These are phyloP conservation scores for Lagenaria siceraria DNA, from an alignment of 306 rosid species.

Conservation along the genomic window DNA sequence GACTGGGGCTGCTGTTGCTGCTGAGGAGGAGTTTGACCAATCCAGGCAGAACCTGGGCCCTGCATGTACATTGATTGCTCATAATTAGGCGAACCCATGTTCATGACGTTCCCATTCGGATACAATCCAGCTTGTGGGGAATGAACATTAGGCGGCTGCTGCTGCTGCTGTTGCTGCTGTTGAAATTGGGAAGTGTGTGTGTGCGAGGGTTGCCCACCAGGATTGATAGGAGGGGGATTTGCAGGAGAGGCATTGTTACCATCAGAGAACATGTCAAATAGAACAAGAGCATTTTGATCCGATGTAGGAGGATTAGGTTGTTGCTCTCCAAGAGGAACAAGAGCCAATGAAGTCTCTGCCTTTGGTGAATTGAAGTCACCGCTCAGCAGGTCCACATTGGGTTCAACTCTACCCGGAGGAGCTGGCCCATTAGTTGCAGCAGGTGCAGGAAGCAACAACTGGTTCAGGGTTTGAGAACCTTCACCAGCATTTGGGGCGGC, in stretches of 20 bases:
- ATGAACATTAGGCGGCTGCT: conserved; percentile 33
- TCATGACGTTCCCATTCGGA: conserved; percentile 46
- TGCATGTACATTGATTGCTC: conserved; percentile 52
- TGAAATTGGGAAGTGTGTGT: conserved; percentile 25
- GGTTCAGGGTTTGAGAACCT: conserved; percentile 60
- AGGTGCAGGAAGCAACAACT: conserved; percentile 69
- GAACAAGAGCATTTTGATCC: conserved; percentile 78
- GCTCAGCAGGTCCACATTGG: conserved; percentile 84
- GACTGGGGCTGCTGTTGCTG: conserved; percentile 37
- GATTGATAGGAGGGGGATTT: conserved; percentile 24
- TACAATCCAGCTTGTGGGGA: conserved; percentile 48
- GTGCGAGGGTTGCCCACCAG: not conserved
- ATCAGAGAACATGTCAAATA: conserved; percentile 66
- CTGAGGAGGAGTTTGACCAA: conserved; percentile 42
- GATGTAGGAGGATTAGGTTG: conserved; percentile 42
- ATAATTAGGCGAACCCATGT: conserved; percentile 44
- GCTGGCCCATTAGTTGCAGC: conserved; percentile 36
- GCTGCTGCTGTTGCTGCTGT: conserved; percentile 7
- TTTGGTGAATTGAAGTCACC: conserved; percentile 78
- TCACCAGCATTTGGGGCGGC: conserved; percentile 44
- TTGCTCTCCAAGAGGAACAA: conserved; percentile 72
- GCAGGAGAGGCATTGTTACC: conserved; percentile 29
- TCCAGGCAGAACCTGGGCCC: conserved; percentile 61
- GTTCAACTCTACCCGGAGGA: conserved; percentile 32
- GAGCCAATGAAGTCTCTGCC: conserved; percentile 75